Conservation (phyloP, 768 basidiomycete species). For the Suillus hirtellus region DNA sequence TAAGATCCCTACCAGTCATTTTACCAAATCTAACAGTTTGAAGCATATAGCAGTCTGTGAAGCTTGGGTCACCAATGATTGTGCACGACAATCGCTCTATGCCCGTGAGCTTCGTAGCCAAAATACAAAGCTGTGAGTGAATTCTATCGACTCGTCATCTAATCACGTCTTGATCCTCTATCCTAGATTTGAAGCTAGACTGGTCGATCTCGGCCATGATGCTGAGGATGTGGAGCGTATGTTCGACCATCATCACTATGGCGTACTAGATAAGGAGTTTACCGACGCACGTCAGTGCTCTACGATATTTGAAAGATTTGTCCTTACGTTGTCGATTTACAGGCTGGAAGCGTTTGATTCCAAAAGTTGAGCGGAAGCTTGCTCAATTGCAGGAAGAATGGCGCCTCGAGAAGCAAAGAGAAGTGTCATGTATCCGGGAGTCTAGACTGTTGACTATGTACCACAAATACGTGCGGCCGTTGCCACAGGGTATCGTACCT, state of each 20-base stretch:
- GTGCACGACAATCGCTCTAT: background rate
- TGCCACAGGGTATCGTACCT: background rate
- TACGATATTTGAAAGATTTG: too few relatives aligned
- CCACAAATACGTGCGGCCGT: background rate
- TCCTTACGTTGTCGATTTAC: background rate
- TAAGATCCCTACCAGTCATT: background rate
- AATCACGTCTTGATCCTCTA: background rate
- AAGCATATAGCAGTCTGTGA: background rate
- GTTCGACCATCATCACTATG: background rate
- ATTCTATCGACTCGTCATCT: background rate
- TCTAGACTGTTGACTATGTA: background rate
- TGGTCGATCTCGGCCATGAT: background rate
- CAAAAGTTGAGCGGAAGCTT: slow-evolving; percentile 1
- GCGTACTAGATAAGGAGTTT: background rate
- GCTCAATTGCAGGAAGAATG: slow-evolving; percentile 1
- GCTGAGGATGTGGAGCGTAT: background rate
- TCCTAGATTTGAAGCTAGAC: background rate
- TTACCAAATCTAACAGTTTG: background rate
- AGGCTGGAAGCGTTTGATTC: slow-evolving; percentile 5
- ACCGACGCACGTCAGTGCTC: slow-evolving; percentile 5
- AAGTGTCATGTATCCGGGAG: background rate
- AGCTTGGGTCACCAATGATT: background rate
- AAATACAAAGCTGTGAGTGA: background rate
- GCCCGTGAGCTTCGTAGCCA: background rate
- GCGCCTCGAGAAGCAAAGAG: background rate